phyloP scores from a whole-genome alignment of 108 stramenopile genomes.

The Pseudonitzschia multistriata region DNA sequence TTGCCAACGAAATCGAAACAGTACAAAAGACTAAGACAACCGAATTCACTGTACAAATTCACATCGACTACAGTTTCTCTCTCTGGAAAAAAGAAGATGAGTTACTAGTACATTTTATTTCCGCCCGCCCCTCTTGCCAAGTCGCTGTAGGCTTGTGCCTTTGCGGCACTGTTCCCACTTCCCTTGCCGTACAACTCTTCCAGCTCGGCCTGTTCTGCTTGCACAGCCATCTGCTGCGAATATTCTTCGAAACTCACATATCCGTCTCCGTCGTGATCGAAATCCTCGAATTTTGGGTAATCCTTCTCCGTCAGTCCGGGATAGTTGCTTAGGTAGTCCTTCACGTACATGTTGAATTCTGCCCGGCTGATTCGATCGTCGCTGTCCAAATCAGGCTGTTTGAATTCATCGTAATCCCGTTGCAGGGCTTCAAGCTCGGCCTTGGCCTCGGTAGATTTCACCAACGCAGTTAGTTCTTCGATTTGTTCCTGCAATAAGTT shows the following conservation, averaged over 20 bases:
- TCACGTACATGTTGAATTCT: slow-evolving; percentile 95
- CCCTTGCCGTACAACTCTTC: slow-evolving; percentile 41
- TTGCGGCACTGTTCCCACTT: slow-evolving; percentile 19
- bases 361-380: slow-evolving; percentile 91
- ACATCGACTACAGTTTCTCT: no score
- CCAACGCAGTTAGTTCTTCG: slow-evolving; percentile 55
- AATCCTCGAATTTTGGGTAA: slow-evolving; percentile 96
- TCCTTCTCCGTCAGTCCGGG: slow-evolving; percentile 89
- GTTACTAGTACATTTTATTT: neutral
- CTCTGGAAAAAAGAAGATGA: no score
- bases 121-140: slow-evolving; percentile 25
- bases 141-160: slow-evolving; percentile 48
- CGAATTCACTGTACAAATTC: no score
- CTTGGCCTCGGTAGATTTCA: slow-evolving; percentile 60
- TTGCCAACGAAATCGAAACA: no score
- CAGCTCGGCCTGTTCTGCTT: slow-evolving; percentile 80
- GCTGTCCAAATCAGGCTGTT: slow-evolving; percentile 94
- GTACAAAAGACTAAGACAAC: no score
- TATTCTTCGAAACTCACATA: slow-evolving; percentile 92
- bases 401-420: slow-evolving; percentile 97
- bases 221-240: slow-evolving; percentile 83
- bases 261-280: slow-evolving; percentile 92
- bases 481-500: slow-evolving; percentile 46
- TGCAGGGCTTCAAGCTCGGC: slow-evolving; percentile 83
- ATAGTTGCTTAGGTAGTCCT: slow-evolving; percentile 89